phyloP scores from a whole-genome alignment of 2,329 filamentous ascomycete species.

The Fusarium falciforme region DNA sequence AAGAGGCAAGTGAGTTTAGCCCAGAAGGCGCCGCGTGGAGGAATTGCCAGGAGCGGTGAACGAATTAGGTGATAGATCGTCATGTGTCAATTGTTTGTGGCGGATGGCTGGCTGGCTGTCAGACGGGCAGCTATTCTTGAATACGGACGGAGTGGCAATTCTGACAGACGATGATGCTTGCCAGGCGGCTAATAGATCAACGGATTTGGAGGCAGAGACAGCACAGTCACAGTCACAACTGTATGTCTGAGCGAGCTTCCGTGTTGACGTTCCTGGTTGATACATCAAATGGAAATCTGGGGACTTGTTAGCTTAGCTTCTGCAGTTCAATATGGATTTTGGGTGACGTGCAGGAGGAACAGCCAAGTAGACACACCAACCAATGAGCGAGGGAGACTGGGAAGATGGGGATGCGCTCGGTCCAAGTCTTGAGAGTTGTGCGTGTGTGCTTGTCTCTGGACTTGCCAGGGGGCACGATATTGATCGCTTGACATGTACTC shows the following conservation, averaged over 20 bases:
- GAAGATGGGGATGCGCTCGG: conserved; percentile 36
- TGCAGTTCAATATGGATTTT: conserved; percentile 33
- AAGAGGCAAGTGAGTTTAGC: conserved; percentile 23
- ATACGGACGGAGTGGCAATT: conserved; percentile 17
- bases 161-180: neutral
- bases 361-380: conserved; percentile 22
- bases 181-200: conserved; percentile 1
- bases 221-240: neutral
- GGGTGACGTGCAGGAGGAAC: conserved; percentile 40
- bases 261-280: conserved; percentile 25
- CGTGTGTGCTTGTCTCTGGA: conserved; percentile 15
- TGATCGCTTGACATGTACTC: conserved; percentile 12
- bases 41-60: conserved; percentile 37
- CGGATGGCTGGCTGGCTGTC: conserved; percentile 21
- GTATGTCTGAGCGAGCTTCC: conserved; percentile 22
- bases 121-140: conserved; percentile 7
- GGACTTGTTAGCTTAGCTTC: conserved; percentile 34
- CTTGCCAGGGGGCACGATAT: conserved; percentile 30
- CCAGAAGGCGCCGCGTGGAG: conserved; percentile 16
- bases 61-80: conserved; percentile 30
- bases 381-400: conserved; percentile 33
- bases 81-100: conserved; percentile 32
- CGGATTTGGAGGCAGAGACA: neutral
- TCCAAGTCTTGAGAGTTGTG: conserved; percentile 31
- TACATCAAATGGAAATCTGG: conserved; percentile 31